Conservation (phyloP, 306 rosid genomes). For the Glycine soja region DNA sequence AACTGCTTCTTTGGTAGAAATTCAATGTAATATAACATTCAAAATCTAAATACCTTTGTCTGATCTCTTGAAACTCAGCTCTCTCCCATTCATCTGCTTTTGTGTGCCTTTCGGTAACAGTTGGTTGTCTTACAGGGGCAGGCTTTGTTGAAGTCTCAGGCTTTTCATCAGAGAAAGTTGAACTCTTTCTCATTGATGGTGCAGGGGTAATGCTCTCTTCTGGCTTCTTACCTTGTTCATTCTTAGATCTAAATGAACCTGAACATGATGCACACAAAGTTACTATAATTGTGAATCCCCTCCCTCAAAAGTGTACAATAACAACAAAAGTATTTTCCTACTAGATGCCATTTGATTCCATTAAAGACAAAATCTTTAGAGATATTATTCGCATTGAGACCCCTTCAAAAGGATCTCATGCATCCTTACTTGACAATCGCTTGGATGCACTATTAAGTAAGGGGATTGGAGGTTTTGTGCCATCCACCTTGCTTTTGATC, state of each 20-base stretch:
- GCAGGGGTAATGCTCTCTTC: slow-evolving; percentile 42
- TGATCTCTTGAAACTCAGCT: slow-evolving; percentile 62
- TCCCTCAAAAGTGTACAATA: not conserved
- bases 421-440: slow-evolving; percentile 61
- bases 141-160: slow-evolving; percentile 43
- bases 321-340: not conserved
- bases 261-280: slow-evolving; percentile 41
- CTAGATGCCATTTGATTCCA: too few relatives aligned
- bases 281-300: not conserved
- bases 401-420: not conserved
- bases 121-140: slow-evolving; percentile 21
- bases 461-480: slow-evolving; percentile 43
- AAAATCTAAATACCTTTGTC: slow-evolving; percentile 55
- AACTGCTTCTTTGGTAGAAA: not conserved
- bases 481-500: slow-evolving; percentile 56
- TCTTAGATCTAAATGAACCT: slow-evolving; percentile 54
- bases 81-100: slow-evolving; percentile 76
- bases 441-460: slow-evolving; percentile 54
- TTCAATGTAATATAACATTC: not conserved
- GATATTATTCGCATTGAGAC: not conserved
- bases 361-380: not conserved
- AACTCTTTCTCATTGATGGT: slow-evolving; percentile 53
- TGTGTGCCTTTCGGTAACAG: slow-evolving; percentile 33
- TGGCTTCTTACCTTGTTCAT: slow-evolving; percentile 51
- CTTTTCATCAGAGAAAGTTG: slow-evolving; percentile 44